Evolutionary conservation across 768 basidiomycete genomes (phyloP).

Genomic region (Termitomyces sp.): DNA sequence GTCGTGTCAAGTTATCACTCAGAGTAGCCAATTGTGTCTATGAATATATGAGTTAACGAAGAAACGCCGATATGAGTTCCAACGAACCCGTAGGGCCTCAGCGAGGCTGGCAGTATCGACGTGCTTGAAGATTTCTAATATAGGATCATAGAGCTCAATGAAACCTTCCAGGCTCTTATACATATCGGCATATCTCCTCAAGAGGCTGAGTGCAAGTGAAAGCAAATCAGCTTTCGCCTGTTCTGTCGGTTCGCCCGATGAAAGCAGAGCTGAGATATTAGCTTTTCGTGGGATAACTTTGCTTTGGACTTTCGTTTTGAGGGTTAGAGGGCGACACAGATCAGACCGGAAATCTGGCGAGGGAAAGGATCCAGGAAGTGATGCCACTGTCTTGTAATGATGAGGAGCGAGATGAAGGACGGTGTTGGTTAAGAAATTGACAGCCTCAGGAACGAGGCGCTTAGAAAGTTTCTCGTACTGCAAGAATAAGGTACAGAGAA

Average conservation of each 20-base stretch:
- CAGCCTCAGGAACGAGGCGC: slow-evolving; percentile 82
- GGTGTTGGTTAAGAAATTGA: slow-evolving; percentile 74
- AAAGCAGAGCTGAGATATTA: slow-evolving; percentile 40
- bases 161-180: slow-evolving; percentile 80
- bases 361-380: slow-evolving; percentile 68
- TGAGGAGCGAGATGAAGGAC: slow-evolving; percentile 73
- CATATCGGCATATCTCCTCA: slow-evolving; percentile 65
- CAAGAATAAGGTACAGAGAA: slow-evolving; percentile 78
- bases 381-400: slow-evolving; percentile 32
- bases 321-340: slow-evolving; percentile 30
- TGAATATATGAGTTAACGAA: slow-evolving; percentile 7
- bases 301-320: slow-evolving; percentile 37
- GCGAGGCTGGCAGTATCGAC: slow-evolving; percentile 44
- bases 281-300: slow-evolving; percentile 36
- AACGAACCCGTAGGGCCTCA: slow-evolving; percentile 49
- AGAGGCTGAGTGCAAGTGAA: slow-evolving; percentile 52
- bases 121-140: slow-evolving; percentile 50
- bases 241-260: slow-evolving; percentile 31
- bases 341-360: slow-evolving; percentile 63
- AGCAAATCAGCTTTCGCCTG: slow-evolving; percentile 75
- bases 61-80: slow-evolving; percentile 1
- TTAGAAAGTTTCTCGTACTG: slow-evolving; percentile 86
- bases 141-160: slow-evolving; percentile 77
- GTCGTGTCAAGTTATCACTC: slow-evolving; percentile 45
- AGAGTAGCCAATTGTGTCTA: slow-evolving; percentile 45